Evolutionary conservation across 768 basidiomycete genomes (phyloP).

Genomic region (Trametes cinnabarina): DNA sequence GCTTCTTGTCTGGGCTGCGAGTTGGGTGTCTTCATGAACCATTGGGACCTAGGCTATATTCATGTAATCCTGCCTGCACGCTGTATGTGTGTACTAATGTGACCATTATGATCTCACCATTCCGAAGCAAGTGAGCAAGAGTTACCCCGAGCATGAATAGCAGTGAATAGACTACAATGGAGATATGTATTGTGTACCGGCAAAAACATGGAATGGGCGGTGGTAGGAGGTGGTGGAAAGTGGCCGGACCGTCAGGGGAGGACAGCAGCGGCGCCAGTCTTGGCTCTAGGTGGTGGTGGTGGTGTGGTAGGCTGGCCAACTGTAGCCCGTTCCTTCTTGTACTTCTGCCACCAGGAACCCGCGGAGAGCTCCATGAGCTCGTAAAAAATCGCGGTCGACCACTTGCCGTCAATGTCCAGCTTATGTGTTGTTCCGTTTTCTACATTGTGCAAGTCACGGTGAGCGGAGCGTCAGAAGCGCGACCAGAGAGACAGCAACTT

Average conservation of each 20-base stretch:
- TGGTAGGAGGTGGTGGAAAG: neutral
- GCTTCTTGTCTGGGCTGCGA: slow-evolving; percentile 35
- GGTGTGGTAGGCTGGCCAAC: slow-evolving; percentile 42
- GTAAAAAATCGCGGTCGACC: slow-evolving; percentile 63
- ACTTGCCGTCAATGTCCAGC: slow-evolving; percentile 62
- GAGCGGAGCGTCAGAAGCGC: neutral
- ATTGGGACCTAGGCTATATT: neutral
- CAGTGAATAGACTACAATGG: slow-evolving; percentile 14
- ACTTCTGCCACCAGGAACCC: slow-evolving; percentile 54
- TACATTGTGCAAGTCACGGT: slow-evolving; percentile 22
- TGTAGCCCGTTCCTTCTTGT: slow-evolving; percentile 46
- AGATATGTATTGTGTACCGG: neutral
- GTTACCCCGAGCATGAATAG: neutral
- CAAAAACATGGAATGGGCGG: neutral
- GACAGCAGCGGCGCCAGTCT: slow-evolving; percentile 41
- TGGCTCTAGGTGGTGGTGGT: slow-evolving; percentile 22
- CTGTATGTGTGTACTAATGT: slow-evolving; percentile 13
- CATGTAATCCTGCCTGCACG: slow-evolving; percentile 7
- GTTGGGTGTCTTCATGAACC: slow-evolving; percentile 25
- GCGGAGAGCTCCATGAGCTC: slow-evolving; percentile 72
- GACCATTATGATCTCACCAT: neutral
- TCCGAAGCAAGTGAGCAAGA: neutral
- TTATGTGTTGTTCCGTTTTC: slow-evolving; percentile 48
- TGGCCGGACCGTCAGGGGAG: slow-evolving; percentile 28
- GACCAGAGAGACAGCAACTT: slow-evolving; percentile 32